phyloP scores from a whole-genome alignment of 805 yeast species.

The Candida stauntonica region DNA sequence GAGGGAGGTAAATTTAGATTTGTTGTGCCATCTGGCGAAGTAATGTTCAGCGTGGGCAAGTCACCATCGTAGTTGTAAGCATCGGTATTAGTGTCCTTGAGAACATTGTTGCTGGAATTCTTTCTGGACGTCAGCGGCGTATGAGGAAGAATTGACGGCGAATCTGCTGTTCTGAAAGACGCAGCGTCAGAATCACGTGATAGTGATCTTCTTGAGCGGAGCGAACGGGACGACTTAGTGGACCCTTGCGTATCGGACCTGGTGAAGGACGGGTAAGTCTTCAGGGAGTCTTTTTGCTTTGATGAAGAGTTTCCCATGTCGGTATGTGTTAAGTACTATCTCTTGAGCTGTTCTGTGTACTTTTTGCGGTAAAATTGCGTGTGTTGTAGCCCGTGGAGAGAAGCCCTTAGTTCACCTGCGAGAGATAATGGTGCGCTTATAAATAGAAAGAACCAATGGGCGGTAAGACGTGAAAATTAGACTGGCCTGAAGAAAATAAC shows the following conservation, averaged over 20 bases:
- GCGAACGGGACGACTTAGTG: constrained; percentile 42
- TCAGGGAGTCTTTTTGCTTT: constrained; percentile 27
- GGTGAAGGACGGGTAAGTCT: constrained; percentile 39
- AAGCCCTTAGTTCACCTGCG: too few species aligned
- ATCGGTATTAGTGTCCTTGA: constrained; percentile 13
- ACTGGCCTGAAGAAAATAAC: too few species aligned
- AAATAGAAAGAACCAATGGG: background rate
- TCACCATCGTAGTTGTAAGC: constrained; percentile 11
- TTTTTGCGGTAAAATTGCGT: too few species aligned
- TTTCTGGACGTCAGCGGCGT: constrained; percentile 25
- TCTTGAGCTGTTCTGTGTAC: too few species aligned
- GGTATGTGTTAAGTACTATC: background rate
- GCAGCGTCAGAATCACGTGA: constrained; percentile 29
- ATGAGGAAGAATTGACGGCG: constrained; percentile 25
- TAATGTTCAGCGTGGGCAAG: constrained; percentile 18
- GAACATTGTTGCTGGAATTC: constrained; percentile 20
- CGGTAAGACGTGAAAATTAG: background rate
- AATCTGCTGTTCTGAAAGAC: constrained; percentile 29
- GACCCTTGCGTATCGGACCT: constrained; percentile 53
- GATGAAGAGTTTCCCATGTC: constrained; percentile 28
- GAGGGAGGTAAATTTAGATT: constrained; percentile 53
- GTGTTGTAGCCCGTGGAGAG: background rate
- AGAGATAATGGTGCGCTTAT: too few species aligned
- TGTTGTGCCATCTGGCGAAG: constrained; percentile 28
- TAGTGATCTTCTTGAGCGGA: constrained; percentile 30